Evolutionary conservation across 495 filamentous ascomycete species (phyloP).

Genomic region (Neurospora sp.): DNA sequence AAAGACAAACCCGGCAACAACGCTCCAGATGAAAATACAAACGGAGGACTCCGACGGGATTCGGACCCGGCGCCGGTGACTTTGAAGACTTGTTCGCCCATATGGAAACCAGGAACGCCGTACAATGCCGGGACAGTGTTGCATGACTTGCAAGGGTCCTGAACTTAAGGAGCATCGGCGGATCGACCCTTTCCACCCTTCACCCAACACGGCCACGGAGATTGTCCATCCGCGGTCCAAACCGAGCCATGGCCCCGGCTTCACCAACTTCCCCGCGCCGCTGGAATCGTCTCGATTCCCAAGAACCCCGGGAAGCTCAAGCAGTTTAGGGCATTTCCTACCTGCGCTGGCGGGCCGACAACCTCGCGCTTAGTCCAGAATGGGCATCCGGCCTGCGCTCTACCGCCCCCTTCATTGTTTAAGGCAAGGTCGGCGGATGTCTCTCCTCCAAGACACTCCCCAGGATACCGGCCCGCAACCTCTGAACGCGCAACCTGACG

Average conservation of each 20-base stretch:
- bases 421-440: conserved; percentile 8
- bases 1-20: background rate
- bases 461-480: background rate
- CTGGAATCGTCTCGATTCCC: background rate
- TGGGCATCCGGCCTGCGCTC: conserved; percentile 8
- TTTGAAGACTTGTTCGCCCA: background rate
- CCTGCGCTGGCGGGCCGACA: conserved; percentile 5
- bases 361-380: conserved; percentile 9
- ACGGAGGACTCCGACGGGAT: background rate
- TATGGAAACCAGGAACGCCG: background rate
- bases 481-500: background rate
- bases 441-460: conserved; percentile 1
- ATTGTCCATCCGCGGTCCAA: conserved; percentile 7
- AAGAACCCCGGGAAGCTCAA: background rate
- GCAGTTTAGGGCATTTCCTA: background rate
- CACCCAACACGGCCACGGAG: conserved; percentile 8
- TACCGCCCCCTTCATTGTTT: conserved; percentile 8
- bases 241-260: background rate
- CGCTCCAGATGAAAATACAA: background rate
- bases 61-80: background rate
- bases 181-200: background rate
- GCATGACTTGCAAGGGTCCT: background rate
- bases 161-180: background rate
- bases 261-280: background rate
- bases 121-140: background rate